Evolutionary conservation across 2,329 filamentous ascomycete species (phyloP).

Genomic region (Scopulariopsis brevicaulis): DNA sequence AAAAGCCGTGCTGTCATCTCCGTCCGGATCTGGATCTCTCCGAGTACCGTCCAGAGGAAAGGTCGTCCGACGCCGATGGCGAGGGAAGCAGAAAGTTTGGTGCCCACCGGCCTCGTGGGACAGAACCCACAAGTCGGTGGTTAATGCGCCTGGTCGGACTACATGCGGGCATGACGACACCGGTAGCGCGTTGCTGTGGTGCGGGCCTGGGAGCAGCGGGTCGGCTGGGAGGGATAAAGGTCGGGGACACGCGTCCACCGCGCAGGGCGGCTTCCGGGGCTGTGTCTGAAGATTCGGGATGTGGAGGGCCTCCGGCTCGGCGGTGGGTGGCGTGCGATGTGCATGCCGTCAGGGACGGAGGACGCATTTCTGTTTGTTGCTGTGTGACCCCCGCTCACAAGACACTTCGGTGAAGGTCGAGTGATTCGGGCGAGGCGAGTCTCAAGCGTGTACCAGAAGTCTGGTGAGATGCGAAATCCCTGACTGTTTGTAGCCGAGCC

Average conservation of each 20-base stretch:
- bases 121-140: conserved; percentile 26
- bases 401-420: background rate
- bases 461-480: conserved; percentile 22
- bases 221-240: background rate
- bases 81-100: conserved; percentile 22
- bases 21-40: conserved; percentile 21
- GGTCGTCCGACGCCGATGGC: background rate
- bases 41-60: conserved; percentile 31
- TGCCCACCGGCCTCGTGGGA: conserved; percentile 32
- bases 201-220: conserved; percentile 25
- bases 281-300: conserved; percentile 21
- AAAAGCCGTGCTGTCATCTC: conserved; percentile 75
- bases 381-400: conserved; percentile 24
- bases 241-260: conserved; percentile 9
- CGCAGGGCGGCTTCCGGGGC: conserved; percentile 9
- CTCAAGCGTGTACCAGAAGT: conserved; percentile 9
- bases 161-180: conserved; percentile 33
- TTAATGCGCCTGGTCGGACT: conserved; percentile 48
- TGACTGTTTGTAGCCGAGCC: conserved; percentile 35
- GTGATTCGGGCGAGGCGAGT: conserved; percentile 20
- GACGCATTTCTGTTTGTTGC: conserved; percentile 33
- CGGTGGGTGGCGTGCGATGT: conserved; percentile 12
- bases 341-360: background rate
- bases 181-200: conserved; percentile 24
- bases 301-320: conserved; percentile 30